phyloP scores from a whole-genome alignment of 2,329 filamentous ascomycete species.

The Pyricularia pennisetigena region DNA sequence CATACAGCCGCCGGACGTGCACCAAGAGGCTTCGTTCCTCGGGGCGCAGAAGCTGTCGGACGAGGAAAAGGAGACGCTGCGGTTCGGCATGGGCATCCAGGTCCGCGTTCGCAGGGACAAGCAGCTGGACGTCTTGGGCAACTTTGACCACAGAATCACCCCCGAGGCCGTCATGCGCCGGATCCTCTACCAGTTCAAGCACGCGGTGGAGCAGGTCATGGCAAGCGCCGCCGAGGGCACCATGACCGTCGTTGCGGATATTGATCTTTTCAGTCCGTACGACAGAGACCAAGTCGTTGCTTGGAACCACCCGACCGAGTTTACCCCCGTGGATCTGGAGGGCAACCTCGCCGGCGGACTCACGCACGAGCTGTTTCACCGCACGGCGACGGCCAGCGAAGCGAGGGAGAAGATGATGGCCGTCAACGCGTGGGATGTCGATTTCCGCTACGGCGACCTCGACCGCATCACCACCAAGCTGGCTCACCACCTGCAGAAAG shows the following conservation, averaged over 20 bases:
- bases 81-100: background rate
- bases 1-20: background rate
- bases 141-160: background rate
- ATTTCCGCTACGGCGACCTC: constrained; percentile 10
- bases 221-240: background rate
- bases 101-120: background rate
- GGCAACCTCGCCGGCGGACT: background rate
- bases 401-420: constrained; percentile 2
- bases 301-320: background rate
- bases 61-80: background rate
- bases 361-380: background rate
- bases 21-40: background rate
- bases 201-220: background rate
- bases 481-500: constrained; percentile 7
- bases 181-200: background rate
- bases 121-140: background rate
- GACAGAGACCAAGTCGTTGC: background rate
- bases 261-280: background rate
- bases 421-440: constrained; percentile 12
- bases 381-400: background rate
- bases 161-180: background rate
- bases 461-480: constrained; percentile 9
- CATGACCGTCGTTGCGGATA: background rate
- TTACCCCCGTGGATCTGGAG: background rate
- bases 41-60: background rate